Percentiles rank a stretch among this genome's conserved stretches.
Conservation (phyloP, 2,329 filamentous ascomycete genomes). For the Ophiocordyceps sinensis region DNA sequence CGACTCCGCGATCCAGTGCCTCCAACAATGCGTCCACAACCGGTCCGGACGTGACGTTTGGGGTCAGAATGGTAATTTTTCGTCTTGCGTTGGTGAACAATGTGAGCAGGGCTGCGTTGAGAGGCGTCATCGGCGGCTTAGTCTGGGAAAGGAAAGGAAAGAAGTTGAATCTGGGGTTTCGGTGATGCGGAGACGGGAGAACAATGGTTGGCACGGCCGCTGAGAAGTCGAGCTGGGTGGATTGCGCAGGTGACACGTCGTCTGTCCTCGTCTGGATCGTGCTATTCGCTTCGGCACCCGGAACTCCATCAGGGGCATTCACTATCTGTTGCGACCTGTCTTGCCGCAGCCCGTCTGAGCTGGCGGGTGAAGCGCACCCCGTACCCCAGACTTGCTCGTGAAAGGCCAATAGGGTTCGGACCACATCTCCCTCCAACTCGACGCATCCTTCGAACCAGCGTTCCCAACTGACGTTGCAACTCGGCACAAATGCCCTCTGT, state of each 20-base stretch:
- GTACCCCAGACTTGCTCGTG: slow-evolving; percentile 53
- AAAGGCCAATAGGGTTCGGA: slow-evolving; percentile 49
- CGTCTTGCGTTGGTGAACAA: slow-evolving; percentile 42
- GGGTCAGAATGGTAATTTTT: slow-evolving; percentile 57
- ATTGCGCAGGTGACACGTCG: slow-evolving; percentile 14
- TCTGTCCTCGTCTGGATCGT: slow-evolving; percentile 5
- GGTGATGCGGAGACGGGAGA: slow-evolving; percentile 60
- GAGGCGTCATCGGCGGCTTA: slow-evolving; percentile 45
- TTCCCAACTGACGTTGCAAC: slow-evolving; percentile 79
- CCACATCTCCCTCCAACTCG: slow-evolving; percentile 46
- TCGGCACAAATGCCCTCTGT: slow-evolving; percentile 51
- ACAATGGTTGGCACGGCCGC: slow-evolving; percentile 40
- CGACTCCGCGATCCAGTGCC: slow-evolving; percentile 50
- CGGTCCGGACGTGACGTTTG: slow-evolving; percentile 58
- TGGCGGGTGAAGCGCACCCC: slow-evolving; percentile 6
- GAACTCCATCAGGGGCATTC: too few relatives aligned
- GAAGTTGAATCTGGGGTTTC: slow-evolving; percentile 48
- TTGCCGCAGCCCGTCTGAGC: too few relatives aligned
- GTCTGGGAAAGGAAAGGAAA: slow-evolving; percentile 38
- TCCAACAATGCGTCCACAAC: slow-evolving; percentile 46
- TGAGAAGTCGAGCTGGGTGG: slow-evolving; percentile 10
- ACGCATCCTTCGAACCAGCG: slow-evolving; percentile 74
- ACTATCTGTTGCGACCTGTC: too few relatives aligned
- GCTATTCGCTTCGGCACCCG: slow-evolving; percentile 1
- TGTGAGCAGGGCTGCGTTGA: slow-evolving; percentile 50